Evolutionary conservation across 225 moss, liverwort and hornwort species (phyloP), one percentile per base, ranked within the genome.

Genomic region (Rhytidiadelphus loreus): DNA sequence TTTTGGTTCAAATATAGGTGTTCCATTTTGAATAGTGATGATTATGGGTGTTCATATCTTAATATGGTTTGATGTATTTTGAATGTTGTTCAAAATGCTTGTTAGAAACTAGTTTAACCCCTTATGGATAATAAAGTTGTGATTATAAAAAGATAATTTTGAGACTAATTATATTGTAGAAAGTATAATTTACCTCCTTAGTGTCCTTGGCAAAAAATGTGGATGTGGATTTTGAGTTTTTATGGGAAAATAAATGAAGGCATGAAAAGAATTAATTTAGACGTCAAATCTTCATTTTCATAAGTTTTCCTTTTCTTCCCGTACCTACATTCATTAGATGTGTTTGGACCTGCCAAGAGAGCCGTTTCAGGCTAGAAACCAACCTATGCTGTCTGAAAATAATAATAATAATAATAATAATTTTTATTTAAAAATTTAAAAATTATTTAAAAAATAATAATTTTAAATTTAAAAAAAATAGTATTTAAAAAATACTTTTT

Each of bases 131-230:
- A 50, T 32, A 0, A 33, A 50, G 21, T 50, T 0, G 33, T 20
- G 0, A 50, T 33, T 76, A 76, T 5, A 13, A 5, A 12, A 11
- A 50, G 0, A 50, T 2, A 22, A 19, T 19, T 32, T 32, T 73
- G 29, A 17, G 0, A 0, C 0, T 30, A 2, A 30, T 46, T 0
- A 13, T 21, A 75, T 12, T 75, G 21, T 21, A 1, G 11, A 33
- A 35, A 33, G 4, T 52, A 35, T 76, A 33, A 7, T 8, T 75
- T 22, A 50, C 13, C 0, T 35, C 8, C 22, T 21, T 35, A 35
- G 13, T 37, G 14, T 53, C 4, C 15, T 0, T 23, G 0, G 1
- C 2, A 9, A 0, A 2, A 77, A 77, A 6, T n/a, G 15, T 37
- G 1, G 6, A 55, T 37, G 6, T 5, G 35, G 1, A 77, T 24